Evolutionary conservation across 164 flowering plant species (phyloP).

Genomic region (Umbellularia californica): DNA sequence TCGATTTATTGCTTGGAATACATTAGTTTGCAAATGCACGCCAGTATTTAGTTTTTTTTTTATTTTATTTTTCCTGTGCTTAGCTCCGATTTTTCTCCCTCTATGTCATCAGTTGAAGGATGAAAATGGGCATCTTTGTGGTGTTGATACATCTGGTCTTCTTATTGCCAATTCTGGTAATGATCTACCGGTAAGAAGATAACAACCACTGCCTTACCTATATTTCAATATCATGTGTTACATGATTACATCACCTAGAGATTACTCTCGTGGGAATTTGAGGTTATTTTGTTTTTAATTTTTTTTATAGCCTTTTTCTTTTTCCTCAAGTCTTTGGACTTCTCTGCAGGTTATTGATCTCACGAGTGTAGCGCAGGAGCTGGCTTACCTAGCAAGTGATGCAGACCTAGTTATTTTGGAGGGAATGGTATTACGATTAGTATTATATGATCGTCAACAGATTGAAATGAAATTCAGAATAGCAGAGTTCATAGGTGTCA

Average conservation of each 20-base stretch:
- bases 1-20: neutral
- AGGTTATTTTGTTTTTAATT: neutral
- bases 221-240: neutral
- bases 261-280: neutral
- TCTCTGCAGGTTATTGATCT: conserved; percentile 87
- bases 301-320: neutral
- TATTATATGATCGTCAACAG: neutral
- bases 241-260: neutral
- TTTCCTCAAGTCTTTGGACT: neutral
- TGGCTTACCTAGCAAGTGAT: conserved; percentile 78
- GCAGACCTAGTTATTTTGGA: conserved; percentile 90
- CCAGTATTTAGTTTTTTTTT: too few relatives aligned
- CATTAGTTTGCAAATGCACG: conserved; percentile 2
- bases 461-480: neutral
- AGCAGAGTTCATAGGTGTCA: neutral
- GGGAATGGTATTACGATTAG: conserved; percentile 74
- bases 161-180: conserved; percentile 92
- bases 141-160: conserved; percentile 81
- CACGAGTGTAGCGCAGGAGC: conserved; percentile 72
- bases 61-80: too few relatives aligned
- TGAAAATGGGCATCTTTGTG: conserved; percentile 68
- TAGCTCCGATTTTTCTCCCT: neutral
- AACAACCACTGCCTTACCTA: neutral
- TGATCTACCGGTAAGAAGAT: conserved; percentile 85
- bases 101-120: conserved; percentile 71